These are phyloP conservation scores for Brassica balearica DNA, from an alignment of 441 rosid species.

Conservation along the genomic window DNA sequence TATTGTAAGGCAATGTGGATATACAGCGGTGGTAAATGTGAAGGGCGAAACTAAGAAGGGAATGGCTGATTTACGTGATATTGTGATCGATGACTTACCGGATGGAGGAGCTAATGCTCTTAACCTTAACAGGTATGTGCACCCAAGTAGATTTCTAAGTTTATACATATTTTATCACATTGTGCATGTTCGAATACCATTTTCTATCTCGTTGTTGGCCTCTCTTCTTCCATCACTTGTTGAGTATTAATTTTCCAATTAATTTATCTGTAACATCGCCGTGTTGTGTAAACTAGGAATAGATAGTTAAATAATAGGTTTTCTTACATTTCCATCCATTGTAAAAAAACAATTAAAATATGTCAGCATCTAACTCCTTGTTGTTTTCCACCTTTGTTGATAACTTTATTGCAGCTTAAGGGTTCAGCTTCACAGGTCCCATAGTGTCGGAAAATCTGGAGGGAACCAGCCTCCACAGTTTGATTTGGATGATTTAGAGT, in stretches of 20 bases:
- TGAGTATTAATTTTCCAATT: background rate
- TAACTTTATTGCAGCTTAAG: slow-evolving; percentile 61
- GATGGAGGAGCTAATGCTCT: slow-evolving; percentile 85
- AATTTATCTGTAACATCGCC: background rate
- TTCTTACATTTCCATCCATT: slow-evolving; percentile 9
- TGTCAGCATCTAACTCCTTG: slow-evolving; percentile 29
- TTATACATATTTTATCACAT: slow-evolving; percentile 5
- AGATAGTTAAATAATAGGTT: slow-evolving; percentile 20
- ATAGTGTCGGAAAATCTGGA: slow-evolving; percentile 49
- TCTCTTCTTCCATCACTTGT: slow-evolving; percentile 1
- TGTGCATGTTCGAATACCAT: background rate
- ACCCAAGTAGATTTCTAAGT: slow-evolving; percentile 12
- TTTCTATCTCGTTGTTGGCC: background rate
- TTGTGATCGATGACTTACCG: slow-evolving; percentile 70
- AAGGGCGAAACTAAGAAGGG: slow-evolving; percentile 53
- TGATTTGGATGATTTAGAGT: slow-evolving; percentile 50
- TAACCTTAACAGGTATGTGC: slow-evolving; percentile 66
- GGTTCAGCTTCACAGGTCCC: slow-evolving; percentile 64
- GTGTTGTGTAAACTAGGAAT: slow-evolving; percentile 9
- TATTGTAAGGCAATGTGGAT: slow-evolving; percentile 69
- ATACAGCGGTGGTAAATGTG: slow-evolving; percentile 65
- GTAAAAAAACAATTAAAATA: slow-evolving; percentile 5
- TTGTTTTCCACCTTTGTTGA: slow-evolving; percentile 24
- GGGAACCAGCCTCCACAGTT: slow-evolving; percentile 60
- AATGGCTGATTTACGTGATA: slow-evolving; percentile 53